Conservation (phyloP, 2,329 filamentous ascomycete species). For the Cladophialophora bantiana region DNA sequence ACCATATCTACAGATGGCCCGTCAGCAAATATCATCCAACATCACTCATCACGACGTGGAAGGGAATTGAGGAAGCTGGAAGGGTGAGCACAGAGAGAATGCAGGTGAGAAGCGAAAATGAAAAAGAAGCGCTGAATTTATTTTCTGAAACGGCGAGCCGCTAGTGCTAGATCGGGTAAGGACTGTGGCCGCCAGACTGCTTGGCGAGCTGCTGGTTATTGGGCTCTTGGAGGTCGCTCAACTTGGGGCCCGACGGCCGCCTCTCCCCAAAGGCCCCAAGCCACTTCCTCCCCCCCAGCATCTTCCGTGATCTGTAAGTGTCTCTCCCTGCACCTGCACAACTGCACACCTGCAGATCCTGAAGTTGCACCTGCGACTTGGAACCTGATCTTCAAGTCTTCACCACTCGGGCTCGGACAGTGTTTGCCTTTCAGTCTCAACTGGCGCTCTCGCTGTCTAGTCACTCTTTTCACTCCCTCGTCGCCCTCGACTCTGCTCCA, state of each 20-base stretch:
- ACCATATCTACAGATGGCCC: conserved; percentile 2
- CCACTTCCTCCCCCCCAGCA: conserved; percentile 8
- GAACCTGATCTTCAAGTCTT: conserved; percentile 10
- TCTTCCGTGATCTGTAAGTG: conserved; percentile 54
- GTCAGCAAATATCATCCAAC: not conserved
- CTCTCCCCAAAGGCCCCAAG: not conserved
- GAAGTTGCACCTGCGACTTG: conserved; percentile 19
- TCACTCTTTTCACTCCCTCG: conserved; percentile 17
- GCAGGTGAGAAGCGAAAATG: not conserved
- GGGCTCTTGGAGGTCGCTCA: not conserved
- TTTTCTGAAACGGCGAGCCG: conserved; percentile 12
- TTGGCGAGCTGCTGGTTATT: conserved; percentile 10
- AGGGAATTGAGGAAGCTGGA: not conserved
- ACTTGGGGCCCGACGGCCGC: conserved; percentile 6
- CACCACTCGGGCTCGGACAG: not conserved
- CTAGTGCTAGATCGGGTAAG: conserved; percentile 12
- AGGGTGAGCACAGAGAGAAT: not conserved
- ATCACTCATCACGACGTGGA: not conserved
- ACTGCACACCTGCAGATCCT: conserved; percentile 18
- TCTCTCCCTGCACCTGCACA: conserved; percentile 41
- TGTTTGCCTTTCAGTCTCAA: conserved; percentile 9
- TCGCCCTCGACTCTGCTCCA: not conserved
- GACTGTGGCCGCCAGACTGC: not conserved
- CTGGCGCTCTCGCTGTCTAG: conserved; percentile 14
- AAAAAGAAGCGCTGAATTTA: conserved; percentile 2